Base-by-base conservation (phyloP, 2,329 filamentous ascomycete species). In the Aspergillus spinulosporus region DNA sequence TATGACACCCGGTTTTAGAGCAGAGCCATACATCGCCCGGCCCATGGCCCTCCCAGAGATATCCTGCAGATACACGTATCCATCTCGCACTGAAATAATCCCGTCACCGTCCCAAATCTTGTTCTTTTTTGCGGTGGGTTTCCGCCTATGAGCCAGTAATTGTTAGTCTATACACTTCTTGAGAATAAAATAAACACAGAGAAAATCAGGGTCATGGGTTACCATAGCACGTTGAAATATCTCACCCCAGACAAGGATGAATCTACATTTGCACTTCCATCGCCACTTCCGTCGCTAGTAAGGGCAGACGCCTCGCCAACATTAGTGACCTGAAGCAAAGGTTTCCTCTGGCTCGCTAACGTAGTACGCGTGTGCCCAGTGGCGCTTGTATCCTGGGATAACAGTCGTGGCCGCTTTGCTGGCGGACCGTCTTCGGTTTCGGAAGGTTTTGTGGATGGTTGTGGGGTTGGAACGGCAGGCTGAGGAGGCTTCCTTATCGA, bases 71-170 rank as follows among this genome's bases (percentile, higher is more conserved):
- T 77, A 78, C 3, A 82, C 85, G 65, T 81, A 82, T 3, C 85
- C 85, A 36, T 78, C 80, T 2, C 75, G 72, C 3, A 87, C 77
- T 3, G 78, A 76, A 7, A 90, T 76, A 2, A 89, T 78, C 1
- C 86, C 88, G 71, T 90, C 88, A 2, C 87, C 87, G 65, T 90
- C 87, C 87, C 88, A 90, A 4, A 86, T 90, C 69, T 90, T 90
- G 71, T 90, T 84, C 73, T 90, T 90, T 70, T 89, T 90, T 4
- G 76, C 82, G 0, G 86, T 88, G 50, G 81, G 83, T 69, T 88
- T 89, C 15, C 88, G 83, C 87, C 84, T 84, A 51, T n/a, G 26
- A 5, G 8, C 46, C 29, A 28, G 28, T 26, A 8, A n/a, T 45
- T 3, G 43, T 45, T 45, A 45, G 43, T 21, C 39, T 14, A 40